A percentile compares a stretch with the other conserved stretches of the same genome.
phyloP scores from a whole-genome alignment of 2,329 filamentous ascomycete species.

The Stagonosporopsis tanaceti region DNA sequence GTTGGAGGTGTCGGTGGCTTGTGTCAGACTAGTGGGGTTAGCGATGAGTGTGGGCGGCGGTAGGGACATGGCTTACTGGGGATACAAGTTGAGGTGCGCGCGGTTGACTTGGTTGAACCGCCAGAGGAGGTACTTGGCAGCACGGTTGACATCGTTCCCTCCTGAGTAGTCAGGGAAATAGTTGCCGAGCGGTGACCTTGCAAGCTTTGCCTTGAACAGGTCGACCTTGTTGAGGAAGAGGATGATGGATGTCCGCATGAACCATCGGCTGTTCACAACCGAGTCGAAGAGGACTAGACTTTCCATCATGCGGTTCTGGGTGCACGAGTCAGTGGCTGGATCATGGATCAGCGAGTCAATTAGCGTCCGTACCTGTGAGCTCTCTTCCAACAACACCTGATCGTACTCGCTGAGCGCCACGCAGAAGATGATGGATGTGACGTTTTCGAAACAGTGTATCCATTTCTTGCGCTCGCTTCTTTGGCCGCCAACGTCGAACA shows the following conservation, averaged over 20 bases:
- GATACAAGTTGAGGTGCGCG: conserved; percentile 94
- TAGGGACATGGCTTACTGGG: conserved; percentile 66
- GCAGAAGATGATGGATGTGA: conserved; percentile 99
- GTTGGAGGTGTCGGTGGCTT: conserved; percentile 98
- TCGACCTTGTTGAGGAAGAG: conserved; percentile 99
- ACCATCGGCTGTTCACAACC: conserved; percentile 98
- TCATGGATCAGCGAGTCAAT: conserved; percentile 6
- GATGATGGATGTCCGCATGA: conserved; percentile 98
- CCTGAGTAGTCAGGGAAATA: conserved; percentile 99
- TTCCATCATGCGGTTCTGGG: conserved; percentile 98
- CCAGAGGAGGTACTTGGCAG: conserved; percentile 97
- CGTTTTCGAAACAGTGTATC: conserved; percentile 99
- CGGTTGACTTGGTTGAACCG: conserved; percentile 98
- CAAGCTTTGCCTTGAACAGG: conserved; percentile 94
- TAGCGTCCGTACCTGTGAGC: conserved; percentile 78
- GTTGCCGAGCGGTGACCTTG: conserved; percentile 85
- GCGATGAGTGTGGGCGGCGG: conserved; percentile 24
- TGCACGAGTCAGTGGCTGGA: conserved; percentile 33
- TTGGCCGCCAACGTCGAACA: conserved; percentile 99
- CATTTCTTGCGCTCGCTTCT: conserved; percentile 98
- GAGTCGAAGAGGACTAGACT: conserved; percentile 95
- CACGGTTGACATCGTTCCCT: conserved; percentile 96
- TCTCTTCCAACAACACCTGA: conserved; percentile 94
- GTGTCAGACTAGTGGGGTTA: conserved; percentile 76
- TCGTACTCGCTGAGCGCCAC: conserved; percentile 98